These are phyloP conservation scores for Saccharomycopsis phalli DNA, from an alignment of 1,139 yeast genomes.

Conservation along the genomic window DNA sequence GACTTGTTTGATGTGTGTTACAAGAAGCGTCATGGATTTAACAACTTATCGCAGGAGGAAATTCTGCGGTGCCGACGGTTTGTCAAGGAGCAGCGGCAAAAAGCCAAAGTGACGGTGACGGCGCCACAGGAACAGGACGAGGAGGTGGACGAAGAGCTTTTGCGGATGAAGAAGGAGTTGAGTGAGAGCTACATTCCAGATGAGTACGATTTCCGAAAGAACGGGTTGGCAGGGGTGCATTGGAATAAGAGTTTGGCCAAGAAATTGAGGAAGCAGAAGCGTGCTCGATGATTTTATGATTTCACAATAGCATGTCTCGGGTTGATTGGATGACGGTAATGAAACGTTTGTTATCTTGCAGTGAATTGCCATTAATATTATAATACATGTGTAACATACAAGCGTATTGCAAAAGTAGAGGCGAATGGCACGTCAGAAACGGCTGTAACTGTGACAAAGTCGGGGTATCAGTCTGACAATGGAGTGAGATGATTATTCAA, in stretches of 20 bases:
- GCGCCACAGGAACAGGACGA: not conserved
- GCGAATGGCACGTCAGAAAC: too few species aligned
- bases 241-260: slow-evolving; percentile 33
- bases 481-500: too few species aligned
- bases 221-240: slow-evolving; percentile 30
- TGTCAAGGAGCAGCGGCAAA: slow-evolving; percentile 54
- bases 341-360: not conserved
- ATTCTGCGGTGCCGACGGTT: slow-evolving; percentile 67
- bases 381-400: not conserved
- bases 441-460: too few species aligned
- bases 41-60: slow-evolving; percentile 73
- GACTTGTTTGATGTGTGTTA: slow-evolving; percentile 64
- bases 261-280: slow-evolving; percentile 28
- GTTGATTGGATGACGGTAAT: not conserved
- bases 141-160: slow-evolving; percentile 19
- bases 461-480: too few species aligned
- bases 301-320: too few species aligned
- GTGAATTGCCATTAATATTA: too few species aligned
- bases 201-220: slow-evolving; percentile 31
- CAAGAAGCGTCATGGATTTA: slow-evolving; percentile 65
- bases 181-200: slow-evolving; percentile 30
- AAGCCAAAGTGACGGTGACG: slow-evolving; percentile 28
- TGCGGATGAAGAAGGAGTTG: slow-evolving; percentile 25
- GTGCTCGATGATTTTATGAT: too few species aligned
- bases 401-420: not conserved